phyloP scores from a whole-genome alignment of 1,139 yeast genomes.

The Yamadazyma triangularis region DNA sequence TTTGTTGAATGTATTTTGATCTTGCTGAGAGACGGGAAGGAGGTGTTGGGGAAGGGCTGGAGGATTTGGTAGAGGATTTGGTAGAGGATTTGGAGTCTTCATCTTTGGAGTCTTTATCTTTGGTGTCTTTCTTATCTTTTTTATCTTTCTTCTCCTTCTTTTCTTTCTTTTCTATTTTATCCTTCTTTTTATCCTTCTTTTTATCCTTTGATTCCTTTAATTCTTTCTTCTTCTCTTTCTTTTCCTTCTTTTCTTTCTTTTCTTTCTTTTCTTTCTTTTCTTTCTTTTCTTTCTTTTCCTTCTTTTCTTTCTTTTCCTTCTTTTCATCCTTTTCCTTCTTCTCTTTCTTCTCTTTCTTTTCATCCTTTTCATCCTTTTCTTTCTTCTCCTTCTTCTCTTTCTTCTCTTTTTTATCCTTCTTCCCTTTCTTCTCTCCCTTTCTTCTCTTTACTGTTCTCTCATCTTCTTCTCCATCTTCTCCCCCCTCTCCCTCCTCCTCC shows the following conservation, averaged over 20 bases:
- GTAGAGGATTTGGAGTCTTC: constrained; percentile 27
- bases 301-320: constrained; percentile 13
- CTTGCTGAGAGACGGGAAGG: constrained; percentile 73
- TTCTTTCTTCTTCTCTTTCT: constrained; percentile 21
- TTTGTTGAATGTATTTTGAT: constrained; percentile 82
- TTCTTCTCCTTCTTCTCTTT: too few relatives aligned
- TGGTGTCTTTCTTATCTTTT: constrained; percentile 2
- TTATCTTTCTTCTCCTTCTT: constrained; percentile 24
- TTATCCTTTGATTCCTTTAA: too few relatives aligned
- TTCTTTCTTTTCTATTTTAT: constrained; percentile 13
- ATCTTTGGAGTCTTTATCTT: constrained; percentile 5
- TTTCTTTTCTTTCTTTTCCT: constrained; percentile 8
- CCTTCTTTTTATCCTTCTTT: constrained; percentile 17
- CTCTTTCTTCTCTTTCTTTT: constrained; percentile 18
- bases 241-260: constrained; percentile 19
- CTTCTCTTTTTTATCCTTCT: constrained; percentile 17
- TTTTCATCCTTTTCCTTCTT: constrained; percentile 18
- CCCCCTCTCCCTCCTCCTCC: constrained; percentile 17
- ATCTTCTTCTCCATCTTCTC: too few relatives aligned
- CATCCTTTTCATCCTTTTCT: constrained; percentile 20
- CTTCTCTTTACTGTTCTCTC: too few relatives aligned
- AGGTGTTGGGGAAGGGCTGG: constrained; percentile 22
- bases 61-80: constrained; percentile 7
- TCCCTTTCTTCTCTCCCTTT: constrained; percentile 15
- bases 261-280: constrained; percentile 16